Percentiles rank a stretch among this genome's conserved stretches.
Evolutionary conservation across 108 stramenopile genomes (phyloP).

Genomic region (Licmophora abbreviata): DNA sequence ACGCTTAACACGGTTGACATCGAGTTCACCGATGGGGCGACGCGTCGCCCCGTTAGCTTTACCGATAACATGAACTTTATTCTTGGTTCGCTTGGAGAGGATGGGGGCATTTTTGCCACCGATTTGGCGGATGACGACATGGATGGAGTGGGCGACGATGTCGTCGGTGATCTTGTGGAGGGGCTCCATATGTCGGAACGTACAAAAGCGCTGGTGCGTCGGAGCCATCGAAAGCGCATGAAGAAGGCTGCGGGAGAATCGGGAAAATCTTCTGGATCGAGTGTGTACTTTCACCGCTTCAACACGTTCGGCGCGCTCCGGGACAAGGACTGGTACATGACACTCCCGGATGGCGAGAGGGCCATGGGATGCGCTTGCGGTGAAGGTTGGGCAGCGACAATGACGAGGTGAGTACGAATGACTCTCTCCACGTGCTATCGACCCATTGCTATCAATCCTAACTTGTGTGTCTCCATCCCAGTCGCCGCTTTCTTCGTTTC

Average conservation of each 20-base stretch:
- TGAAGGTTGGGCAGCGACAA: constrained; percentile 63
- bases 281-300: constrained; percentile 73
- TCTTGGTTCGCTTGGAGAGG: constrained; percentile 71
- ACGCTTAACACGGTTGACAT: constrained; percentile 54
- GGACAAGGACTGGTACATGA: constrained; percentile 76
- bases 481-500: constrained; percentile 66
- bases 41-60: constrained; percentile 52
- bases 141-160: constrained; percentile 25
- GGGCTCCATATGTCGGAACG: constrained; percentile 35
- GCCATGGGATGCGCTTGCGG: constrained; percentile 72
- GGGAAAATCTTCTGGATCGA: constrained; percentile 41
- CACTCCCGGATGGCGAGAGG: constrained; percentile 68
- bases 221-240: constrained; percentile 22
- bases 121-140: constrained; percentile 59
- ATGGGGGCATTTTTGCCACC: constrained; percentile 71
- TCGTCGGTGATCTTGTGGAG: constrained; percentile 24
- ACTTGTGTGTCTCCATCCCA: constrained; percentile 5
- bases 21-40: constrained; percentile 59
- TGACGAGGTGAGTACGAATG: constrained; percentile 61
- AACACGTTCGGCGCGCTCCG: constrained; percentile 55
- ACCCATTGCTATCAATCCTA: not conserved
- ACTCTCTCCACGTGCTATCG: not conserved
- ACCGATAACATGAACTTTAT: constrained; percentile 71
- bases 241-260: constrained; percentile 12
- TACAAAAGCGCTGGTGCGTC: constrained; percentile 41